Conservation (phyloP, 2,329 filamentous ascomycete species). For the Fusarium denticulatum region DNA sequence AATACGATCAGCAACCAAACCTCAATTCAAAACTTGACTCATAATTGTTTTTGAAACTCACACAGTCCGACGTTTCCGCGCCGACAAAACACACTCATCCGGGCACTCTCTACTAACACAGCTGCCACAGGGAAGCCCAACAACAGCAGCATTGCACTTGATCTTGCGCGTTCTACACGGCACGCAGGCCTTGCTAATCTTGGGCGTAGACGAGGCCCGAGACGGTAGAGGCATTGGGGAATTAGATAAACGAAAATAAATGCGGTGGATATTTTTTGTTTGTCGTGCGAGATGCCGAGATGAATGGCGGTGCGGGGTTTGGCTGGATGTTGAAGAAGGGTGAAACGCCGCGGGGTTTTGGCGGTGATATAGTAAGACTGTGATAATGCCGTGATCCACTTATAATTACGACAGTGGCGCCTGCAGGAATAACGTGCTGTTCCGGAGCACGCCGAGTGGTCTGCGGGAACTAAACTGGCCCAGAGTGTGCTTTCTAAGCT, state of each 20-base stretch:
- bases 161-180: conserved; percentile 33
- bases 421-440: background rate
- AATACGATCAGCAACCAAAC: background rate
- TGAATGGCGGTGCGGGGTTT: background rate
- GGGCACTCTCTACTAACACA: conserved; percentile 20
- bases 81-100: conserved; percentile 8
- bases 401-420: background rate
- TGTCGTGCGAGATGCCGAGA: background rate
- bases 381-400: background rate
- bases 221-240: background rate
- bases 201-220: background rate
- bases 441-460: background rate
- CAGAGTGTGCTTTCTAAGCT: background rate
- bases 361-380: background rate
- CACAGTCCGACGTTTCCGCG: conserved; percentile 24
- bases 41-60: background rate
- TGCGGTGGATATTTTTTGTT: background rate
- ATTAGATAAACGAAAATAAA: background rate
- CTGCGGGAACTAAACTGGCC: background rate
- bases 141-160: conserved; percentile 28
- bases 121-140: conserved; percentile 26
- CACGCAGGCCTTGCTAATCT: conserved; percentile 30
- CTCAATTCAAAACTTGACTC: background rate
- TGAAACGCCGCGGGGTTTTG: conserved; percentile 9
- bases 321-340: no score